These are phyloP conservation scores for Penicillium verhagenii DNA, from an alignment of 495 filamentous ascomycete genomes.

Conservation along the genomic window DNA sequence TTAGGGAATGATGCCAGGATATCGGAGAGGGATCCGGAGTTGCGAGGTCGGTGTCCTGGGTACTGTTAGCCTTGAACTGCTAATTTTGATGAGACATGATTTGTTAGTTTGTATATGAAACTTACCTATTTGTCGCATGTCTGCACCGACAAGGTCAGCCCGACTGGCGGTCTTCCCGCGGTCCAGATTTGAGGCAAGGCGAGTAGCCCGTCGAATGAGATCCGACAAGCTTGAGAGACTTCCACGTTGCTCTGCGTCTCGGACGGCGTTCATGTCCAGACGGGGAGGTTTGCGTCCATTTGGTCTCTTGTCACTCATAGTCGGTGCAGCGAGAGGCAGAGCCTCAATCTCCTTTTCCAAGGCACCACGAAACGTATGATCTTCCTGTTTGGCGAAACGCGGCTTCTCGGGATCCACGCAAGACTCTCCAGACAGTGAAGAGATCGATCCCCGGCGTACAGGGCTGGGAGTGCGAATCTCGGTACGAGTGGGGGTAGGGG, in stretches of 20 bases:
- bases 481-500: background rate
- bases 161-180: conserved; percentile 80
- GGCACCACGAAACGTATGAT: conserved; percentile 8
- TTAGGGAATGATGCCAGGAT: conserved; percentile 92
- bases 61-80: background rate
- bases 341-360: conserved; percentile 33
- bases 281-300: conserved; percentile 64
- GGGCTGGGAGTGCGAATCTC: conserved; percentile 24
- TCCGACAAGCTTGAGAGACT: conserved; percentile 90
- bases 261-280: conserved; percentile 75
- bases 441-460: conserved; percentile 25
- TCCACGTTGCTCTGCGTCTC: conserved; percentile 75
- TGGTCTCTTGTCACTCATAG: conserved; percentile 43
- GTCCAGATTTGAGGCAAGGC: conserved; percentile 83
- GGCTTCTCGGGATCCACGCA: conserved; percentile 38
- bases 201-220: conserved; percentile 83
- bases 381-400: conserved; percentile 23
- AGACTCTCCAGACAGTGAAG: conserved; percentile 29
- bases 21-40: conserved; percentile 74
- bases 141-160: conserved; percentile 43
- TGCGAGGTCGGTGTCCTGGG: conserved; percentile 29
- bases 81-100: background rate
- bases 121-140: conserved; percentile 31
- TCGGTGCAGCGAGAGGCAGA: conserved; percentile 38
- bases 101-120: background rate